Conservation (phyloP, 2,329 filamentous ascomycete species). For the Microcyclosporella mali region DNA sequence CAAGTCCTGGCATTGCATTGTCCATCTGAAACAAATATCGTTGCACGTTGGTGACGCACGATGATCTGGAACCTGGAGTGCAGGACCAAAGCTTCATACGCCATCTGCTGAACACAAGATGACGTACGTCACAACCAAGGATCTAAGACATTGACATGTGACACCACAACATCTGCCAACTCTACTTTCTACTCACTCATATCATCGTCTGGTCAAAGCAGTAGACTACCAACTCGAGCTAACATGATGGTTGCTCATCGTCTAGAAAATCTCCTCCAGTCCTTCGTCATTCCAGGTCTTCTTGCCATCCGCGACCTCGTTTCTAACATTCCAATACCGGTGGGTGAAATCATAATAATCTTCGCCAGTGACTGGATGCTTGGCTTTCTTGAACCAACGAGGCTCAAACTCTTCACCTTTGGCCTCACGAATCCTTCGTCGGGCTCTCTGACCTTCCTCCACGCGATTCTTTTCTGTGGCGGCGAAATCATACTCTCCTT, state of each 20-base stretch:
- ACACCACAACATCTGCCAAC: no score
- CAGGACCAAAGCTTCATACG: no score
- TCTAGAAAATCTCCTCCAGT: constrained; percentile 68
- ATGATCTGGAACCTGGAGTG: no score
- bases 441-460: constrained; percentile 82
- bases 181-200: no score
- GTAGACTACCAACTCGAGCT: neutral
- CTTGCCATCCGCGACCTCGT: constrained; percentile 58
- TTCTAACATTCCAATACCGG: constrained; percentile 76
- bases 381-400: constrained; percentile 73
- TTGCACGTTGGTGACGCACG: no score
- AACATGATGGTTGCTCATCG: neutral
- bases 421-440: constrained; percentile 65
- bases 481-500: constrained; percentile 91
- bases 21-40: neutral
- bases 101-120: no score
- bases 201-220: no score
- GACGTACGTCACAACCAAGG: no score
- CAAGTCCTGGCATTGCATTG: constrained; percentile 62
- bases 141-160: no score
- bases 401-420: constrained; percentile 75
- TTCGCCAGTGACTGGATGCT: constrained; percentile 75
- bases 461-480: constrained; percentile 90
- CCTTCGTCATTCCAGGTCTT: constrained; percentile 55
- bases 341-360: constrained; percentile 85